phyloP scores from a whole-genome alignment of 768 basidiomycete genomes.

The Lepiota brunneoincarnata region DNA sequence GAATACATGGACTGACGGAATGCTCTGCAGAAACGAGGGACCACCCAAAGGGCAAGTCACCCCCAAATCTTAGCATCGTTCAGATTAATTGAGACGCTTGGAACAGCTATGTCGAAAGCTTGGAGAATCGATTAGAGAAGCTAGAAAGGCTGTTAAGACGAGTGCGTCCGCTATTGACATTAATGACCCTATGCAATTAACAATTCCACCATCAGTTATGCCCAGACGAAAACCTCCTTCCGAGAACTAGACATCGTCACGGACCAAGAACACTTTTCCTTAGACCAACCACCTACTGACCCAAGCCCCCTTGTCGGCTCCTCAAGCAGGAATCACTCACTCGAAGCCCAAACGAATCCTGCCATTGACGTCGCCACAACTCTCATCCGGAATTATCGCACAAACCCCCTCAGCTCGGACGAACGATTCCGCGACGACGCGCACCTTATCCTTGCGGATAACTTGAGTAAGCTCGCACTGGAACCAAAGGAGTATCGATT shows the following conservation, averaged over 20 bases:
- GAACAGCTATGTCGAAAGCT: constrained; percentile 53
- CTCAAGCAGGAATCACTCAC: not conserved
- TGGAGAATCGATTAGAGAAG: constrained; percentile 59
- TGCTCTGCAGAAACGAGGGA: constrained; percentile 46
- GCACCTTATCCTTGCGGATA: constrained; percentile 31
- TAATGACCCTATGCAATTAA: not conserved
- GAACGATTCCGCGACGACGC: constrained; percentile 32
- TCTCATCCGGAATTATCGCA: constrained; percentile 28
- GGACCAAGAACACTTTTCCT: constrained; percentile 20
- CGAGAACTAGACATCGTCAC: constrained; percentile 47
- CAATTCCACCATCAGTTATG: constrained; percentile 46
- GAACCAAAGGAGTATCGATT: constrained; percentile 40
- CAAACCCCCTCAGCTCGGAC: constrained; percentile 12
- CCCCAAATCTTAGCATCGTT: not conserved
- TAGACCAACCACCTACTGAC: constrained; percentile 19
- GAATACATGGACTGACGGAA: not conserved
- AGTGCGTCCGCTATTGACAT: constrained; percentile 21
- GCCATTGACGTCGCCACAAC: constrained; percentile 28
- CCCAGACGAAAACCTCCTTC: constrained; percentile 60
- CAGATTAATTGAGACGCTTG: not conserved
- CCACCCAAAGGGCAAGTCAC: constrained; percentile 57
- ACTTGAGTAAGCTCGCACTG: constrained; percentile 30
- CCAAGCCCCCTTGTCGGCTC: constrained; percentile 20
- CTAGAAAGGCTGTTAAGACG: constrained; percentile 55
- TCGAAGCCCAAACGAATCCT: not conserved